Base-by-base conservation (phyloP, 768 basidiomycete species). In the Boletus pseudopeckii region DNA sequence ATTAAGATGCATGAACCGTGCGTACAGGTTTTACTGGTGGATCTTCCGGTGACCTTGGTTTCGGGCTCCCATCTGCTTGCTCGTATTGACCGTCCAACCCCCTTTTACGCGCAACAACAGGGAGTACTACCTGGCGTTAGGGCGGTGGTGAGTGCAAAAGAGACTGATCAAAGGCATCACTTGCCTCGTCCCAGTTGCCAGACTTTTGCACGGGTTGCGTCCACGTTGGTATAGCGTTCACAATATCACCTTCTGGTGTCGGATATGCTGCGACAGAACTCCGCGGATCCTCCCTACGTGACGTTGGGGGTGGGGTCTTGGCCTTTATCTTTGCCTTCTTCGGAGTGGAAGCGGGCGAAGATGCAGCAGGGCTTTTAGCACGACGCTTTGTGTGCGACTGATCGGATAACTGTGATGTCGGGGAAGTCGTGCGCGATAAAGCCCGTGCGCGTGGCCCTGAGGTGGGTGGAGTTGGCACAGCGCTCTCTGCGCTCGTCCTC, bases 131-230 rank as follows among this genome's bases (percentile, higher is more conserved):
- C 89, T 91, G 58, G 4, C 40, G 48, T 42, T 24, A 18, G 53
- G 39, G n/a, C 28, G 33, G 18, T 22, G 45, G 48, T 45, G 49
- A 55, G 60, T 6, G 50, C 45, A 53, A 43, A 61, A 50, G 45
- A 30, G 4, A 32, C 15, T 2, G 38, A 38, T 14, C 45, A 34
- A 58, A 11, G 13, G 4, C 7, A 46, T 39, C 28, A 74, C 80
- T 64, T 62, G 83, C 89, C 65, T 93, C 90, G 63, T 93, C 90
- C 90, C 91, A 93, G 62, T 89, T 91, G 1, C 88, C 87, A 22
- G 80, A 75, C 53, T 72, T 73, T 24, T 77, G 80, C 26, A 85
- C 74, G 24, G 88, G 88, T 64, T 90, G 85, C 17, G 87, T 90
- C 90, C 88, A 90, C 4, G 80, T 78, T 7, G 91, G 90, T 65